Percentiles rank a stretch among this genome's conserved stretches.
Conservation (phyloP, 1,284 basidiomycete species). For the Ustilago esculenta region DNA sequence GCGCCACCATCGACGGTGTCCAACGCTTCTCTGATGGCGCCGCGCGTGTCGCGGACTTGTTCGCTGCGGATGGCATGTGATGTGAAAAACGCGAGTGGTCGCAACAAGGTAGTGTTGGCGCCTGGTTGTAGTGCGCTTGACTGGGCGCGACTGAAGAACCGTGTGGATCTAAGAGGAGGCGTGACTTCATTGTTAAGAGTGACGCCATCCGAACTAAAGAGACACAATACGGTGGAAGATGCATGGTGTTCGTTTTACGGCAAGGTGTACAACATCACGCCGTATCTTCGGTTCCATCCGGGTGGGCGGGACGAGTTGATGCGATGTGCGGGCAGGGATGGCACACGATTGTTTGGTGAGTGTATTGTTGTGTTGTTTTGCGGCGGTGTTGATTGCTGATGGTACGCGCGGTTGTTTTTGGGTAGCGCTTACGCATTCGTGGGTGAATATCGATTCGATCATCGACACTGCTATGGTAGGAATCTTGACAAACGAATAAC, state of each 20-base stretch:
- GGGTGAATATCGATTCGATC: conserved; percentile 95
- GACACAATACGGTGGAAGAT: conserved; percentile 84
- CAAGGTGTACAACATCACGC: conserved; percentile 95
- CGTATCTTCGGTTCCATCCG: conserved; percentile 90
- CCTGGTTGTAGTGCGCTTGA: conserved; percentile 93
- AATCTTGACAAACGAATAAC: conserved; percentile 71
- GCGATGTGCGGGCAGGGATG: conserved; percentile 94
- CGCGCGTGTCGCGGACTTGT: conserved; percentile 55
- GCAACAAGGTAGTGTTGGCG: conserved; percentile 81
- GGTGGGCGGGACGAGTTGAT: conserved; percentile 93
- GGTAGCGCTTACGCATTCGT: conserved; percentile 73
- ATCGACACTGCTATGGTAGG: conserved; percentile 90
- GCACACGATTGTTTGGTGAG: conserved; percentile 90
- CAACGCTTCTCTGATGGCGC: conserved; percentile 48
- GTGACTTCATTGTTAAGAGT: conserved; percentile 72
- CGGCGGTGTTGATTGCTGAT: too few species aligned
- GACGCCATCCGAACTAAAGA: conserved; percentile 82
- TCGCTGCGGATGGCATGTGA: too few species aligned
- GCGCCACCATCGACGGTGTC: conserved; percentile 31
- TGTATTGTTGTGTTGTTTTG: too few species aligned
- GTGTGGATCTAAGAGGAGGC: conserved; percentile 68
- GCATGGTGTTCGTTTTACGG: conserved; percentile 93
- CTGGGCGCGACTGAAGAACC: conserved; percentile 85
- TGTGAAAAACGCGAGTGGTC: conserved; percentile 15
- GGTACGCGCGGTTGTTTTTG: too few species aligned